Evolutionary conservation across 768 basidiomycete species (phyloP).

Genomic region (Amanita pallidorosea): DNA sequence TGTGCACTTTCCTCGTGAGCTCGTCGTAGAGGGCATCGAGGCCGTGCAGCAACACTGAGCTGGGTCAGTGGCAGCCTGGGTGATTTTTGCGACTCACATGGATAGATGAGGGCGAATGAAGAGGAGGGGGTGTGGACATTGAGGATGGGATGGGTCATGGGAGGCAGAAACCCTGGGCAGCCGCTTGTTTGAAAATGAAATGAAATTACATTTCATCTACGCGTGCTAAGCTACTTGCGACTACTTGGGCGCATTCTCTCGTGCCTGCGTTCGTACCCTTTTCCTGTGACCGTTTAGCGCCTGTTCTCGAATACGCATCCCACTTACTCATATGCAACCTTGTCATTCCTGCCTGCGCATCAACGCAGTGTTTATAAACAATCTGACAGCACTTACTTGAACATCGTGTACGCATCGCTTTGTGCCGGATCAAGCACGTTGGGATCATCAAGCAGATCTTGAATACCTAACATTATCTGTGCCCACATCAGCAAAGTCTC

Average conservation of each 20-base stretch:
- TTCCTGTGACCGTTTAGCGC: conserved; percentile 32
- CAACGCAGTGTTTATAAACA: background rate
- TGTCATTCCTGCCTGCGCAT: conserved; percentile 67
- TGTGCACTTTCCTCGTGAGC: conserved; percentile 53
- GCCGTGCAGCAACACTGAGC: conserved; percentile 57
- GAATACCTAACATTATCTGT: conserved; percentile 91
- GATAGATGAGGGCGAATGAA: conserved; percentile 69
- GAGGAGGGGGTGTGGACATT: conserved; percentile 69
- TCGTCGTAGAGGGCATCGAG: conserved; percentile 57
- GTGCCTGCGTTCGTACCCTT: conserved; percentile 75
- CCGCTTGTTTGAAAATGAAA: background rate
- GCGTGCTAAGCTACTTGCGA: too few species aligned
- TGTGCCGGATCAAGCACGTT: conserved; percentile 98
- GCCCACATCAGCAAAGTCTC: conserved; percentile 1
- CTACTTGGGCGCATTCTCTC: conserved; percentile 84
- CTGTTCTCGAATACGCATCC: background rate
- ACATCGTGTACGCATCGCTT: conserved; percentile 97
- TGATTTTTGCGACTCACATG: conserved; percentile 36
- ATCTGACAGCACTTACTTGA: conserved; percentile 58
- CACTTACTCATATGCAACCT: conserved; percentile 81
- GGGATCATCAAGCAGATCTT: conserved; percentile 90
- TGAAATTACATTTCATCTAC: background rate
- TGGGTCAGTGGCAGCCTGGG: background rate
- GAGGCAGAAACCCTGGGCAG: background rate
- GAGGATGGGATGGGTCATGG: conserved; percentile 34